A percentile compares a stretch with the other conserved stretches of the same genome.
Evolutionary conservation across 208 protist species (phyloP).

Genomic region (Crithidia bombi): DNA sequence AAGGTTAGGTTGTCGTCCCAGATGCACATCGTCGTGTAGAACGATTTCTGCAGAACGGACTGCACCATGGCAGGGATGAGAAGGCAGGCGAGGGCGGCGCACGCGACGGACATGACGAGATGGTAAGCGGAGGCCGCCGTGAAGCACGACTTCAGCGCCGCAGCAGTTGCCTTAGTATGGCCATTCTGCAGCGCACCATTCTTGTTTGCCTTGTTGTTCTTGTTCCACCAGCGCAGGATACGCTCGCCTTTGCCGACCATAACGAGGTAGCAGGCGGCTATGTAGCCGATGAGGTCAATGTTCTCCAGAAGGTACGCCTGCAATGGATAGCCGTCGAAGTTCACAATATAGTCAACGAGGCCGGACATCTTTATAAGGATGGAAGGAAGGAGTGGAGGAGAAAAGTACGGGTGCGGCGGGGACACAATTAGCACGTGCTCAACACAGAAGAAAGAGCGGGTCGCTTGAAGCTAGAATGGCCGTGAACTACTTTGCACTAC

Average conservation of each 20-base stretch:
- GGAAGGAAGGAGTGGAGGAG: not conserved
- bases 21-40: conserved; percentile 43
- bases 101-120: conserved; percentile 36
- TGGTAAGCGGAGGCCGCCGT: conserved; percentile 48
- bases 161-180: conserved; percentile 3
- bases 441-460: too few relatives aligned
- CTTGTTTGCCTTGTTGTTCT: conserved; percentile 11
- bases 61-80: conserved; percentile 40
- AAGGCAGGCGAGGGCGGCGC: conserved; percentile 28
- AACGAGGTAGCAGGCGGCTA: conserved; percentile 57
- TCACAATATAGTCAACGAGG: conserved; percentile 26
- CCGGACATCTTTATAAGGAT: conserved; percentile 19
- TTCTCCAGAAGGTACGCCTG: conserved; percentile 48
- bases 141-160: conserved; percentile 33
- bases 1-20: conserved; percentile 45
- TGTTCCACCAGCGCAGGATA: conserved; percentile 44
- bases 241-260: conserved; percentile 53
- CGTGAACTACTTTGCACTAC: too few relatives aligned
- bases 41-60: conserved; percentile 18
- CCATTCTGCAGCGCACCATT: conserved; percentile 7
- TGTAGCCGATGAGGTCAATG: conserved; percentile 53
- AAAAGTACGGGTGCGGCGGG: not conserved
- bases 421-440: too few relatives aligned
- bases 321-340: conserved; percentile 49
- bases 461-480: too few relatives aligned